Percentiles rank a stretch among this genome's conserved stretches.
These are phyloP conservation scores for Fistulifera solaris DNA, from an alignment of 108 stramenopile genomes.

Conservation along the genomic window DNA sequence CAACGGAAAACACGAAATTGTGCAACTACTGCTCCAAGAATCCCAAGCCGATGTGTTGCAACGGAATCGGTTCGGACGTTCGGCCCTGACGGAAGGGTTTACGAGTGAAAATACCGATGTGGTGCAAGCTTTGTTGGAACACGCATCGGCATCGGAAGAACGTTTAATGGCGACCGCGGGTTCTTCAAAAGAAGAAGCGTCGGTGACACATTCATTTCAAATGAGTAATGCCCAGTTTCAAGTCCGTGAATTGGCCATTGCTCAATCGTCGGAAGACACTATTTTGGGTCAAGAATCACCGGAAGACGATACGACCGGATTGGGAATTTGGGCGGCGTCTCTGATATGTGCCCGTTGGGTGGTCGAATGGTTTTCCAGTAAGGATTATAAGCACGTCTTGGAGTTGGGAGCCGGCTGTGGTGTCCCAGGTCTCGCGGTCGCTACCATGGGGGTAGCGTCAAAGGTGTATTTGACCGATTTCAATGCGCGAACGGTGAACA, in stretches of 20 bases:
- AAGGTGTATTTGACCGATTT: slow-evolving; percentile 64
- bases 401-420: slow-evolving; percentile 86
- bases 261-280: slow-evolving; percentile 34
- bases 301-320: slow-evolving; percentile 73
- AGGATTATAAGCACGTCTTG: slow-evolving; percentile 34
- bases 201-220: slow-evolving; percentile 53
- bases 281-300: slow-evolving; percentile 11
- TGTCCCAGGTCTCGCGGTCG: slow-evolving; percentile 43
- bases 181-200: slow-evolving; percentile 10
- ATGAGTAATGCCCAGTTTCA: slow-evolving; percentile 16
- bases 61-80: slow-evolving; percentile 71
- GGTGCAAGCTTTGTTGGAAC: slow-evolving; percentile 65
- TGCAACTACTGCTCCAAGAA: slow-evolving; percentile 42
- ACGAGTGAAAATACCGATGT: slow-evolving; percentile 47
- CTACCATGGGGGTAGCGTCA: slow-evolving; percentile 3
- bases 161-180: slow-evolving; percentile 36
- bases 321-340: slow-evolving; percentile 78
- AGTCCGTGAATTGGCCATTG: slow-evolving; percentile 39
- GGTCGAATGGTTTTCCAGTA: slow-evolving; percentile 17
- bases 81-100: slow-evolving; percentile 83
- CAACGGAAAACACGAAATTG: slow-evolving; percentile 47
- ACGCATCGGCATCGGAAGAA: slow-evolving; percentile 82
- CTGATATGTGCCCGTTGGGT: slow-evolving; percentile 77
- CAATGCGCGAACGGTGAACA: slow-evolving; percentile 66
- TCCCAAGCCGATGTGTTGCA: slow-evolving; percentile 49